These are phyloP conservation scores for Cutaneotrichosporon cutaneum DNA, from an alignment of 1,284 basidiomycete species.

Conservation along the genomic window DNA sequence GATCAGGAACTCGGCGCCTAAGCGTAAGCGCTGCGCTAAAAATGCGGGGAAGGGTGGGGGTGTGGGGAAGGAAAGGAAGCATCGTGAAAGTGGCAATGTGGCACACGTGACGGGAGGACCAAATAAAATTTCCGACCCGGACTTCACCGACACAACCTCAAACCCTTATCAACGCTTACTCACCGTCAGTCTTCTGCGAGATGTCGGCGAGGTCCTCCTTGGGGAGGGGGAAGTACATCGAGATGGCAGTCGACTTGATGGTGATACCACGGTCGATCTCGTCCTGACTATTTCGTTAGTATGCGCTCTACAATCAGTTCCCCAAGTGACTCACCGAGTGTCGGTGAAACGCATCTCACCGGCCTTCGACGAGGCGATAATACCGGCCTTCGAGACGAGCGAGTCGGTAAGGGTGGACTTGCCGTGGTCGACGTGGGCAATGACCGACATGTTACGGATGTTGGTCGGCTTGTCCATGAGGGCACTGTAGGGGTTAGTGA, in stretches of 20 bases:
- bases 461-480: conserved; percentile 46
- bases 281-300: conserved; percentile 65
- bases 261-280: conserved; percentile 99
- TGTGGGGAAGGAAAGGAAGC: not conserved
- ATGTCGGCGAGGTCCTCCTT: conserved; percentile 84
- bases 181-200: conserved; percentile 91
- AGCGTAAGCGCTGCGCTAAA: not conserved
- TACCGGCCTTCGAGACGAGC: conserved; percentile 98
- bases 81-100: not conserved
- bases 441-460: conserved; percentile 93
- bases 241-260: conserved; percentile 99
- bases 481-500: conserved; percentile 7
- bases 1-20: conserved; percentile 97
- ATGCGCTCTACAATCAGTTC: not conserved
- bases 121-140: conserved; percentile 7
- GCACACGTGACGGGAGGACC: not conserved
- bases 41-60: not conserved
- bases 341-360: conserved; percentile 98
- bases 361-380: conserved; percentile 92
- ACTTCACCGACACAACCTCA: not conserved
- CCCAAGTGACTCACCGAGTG: conserved; percentile 58
- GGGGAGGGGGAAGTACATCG: conserved; percentile 97
- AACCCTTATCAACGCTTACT: conserved; percentile 14
- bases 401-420: conserved; percentile 99
- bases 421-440: conserved; percentile 99